Conservation (phyloP, 768 basidiomycete genomes). For the Lactifluus rugatus region DNA sequence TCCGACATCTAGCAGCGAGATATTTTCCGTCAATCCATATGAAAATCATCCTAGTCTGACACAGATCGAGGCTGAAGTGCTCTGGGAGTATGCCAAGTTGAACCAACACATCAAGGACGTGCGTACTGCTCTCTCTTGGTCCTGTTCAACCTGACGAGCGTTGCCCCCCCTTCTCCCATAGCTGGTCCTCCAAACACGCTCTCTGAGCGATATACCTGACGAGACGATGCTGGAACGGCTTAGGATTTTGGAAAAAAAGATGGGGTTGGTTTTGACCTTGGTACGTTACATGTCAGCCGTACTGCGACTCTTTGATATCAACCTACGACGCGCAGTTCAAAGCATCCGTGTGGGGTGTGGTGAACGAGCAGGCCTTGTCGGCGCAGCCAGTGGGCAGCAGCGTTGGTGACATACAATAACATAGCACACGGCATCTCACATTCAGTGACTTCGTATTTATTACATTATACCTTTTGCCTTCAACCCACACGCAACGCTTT, state of each 20-base stretch:
- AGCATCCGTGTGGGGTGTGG: conserved; percentile 90
- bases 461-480: conserved; percentile 12
- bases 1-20: conserved; percentile 21
- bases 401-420: conserved; percentile 11
- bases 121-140: conserved; percentile 18
- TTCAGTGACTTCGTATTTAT: not conserved
- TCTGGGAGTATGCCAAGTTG: conserved; percentile 91
- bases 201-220: conserved; percentile 68
- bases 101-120: conserved; percentile 74
- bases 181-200: conserved; percentile 60
- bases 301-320: too few relatives aligned
- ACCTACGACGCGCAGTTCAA: conserved; percentile 56
- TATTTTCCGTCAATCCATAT: conserved; percentile 62
- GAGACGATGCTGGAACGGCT: conserved; percentile 65
- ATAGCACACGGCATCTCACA: not conserved
- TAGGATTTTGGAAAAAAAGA: conserved; percentile 80
- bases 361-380: conserved; percentile 59
- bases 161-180: conserved; percentile 24
- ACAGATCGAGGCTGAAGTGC: conserved; percentile 61
- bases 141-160: not conserved
- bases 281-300: conserved; percentile 34
- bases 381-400: conserved; percentile 4
- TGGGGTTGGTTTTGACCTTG: conserved; percentile 89
- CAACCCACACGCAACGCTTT: conserved; percentile 29
- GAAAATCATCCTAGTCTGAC: conserved; percentile 59